These are phyloP conservation scores for Schizosaccharomyces cryophilus DNA, from an alignment of 805 yeast genomes.

Conservation along the genomic window DNA sequence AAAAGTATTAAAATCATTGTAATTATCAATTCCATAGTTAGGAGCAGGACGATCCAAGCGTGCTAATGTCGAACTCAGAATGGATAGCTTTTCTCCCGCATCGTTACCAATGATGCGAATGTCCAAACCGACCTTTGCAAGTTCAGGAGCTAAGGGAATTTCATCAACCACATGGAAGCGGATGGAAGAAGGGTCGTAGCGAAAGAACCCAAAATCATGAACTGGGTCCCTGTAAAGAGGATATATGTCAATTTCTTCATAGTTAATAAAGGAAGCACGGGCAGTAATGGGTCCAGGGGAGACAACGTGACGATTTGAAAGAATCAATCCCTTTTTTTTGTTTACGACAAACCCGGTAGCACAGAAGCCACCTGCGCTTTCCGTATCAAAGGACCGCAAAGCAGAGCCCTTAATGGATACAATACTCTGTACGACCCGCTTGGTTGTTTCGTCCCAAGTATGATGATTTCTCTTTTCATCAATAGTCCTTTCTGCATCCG, in stretches of 20 bases:
- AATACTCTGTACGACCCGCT: constrained; percentile 58
- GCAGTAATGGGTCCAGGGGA: constrained; percentile 55
- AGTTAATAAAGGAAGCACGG: constrained; percentile 19
- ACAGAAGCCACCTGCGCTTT: constrained; percentile 52
- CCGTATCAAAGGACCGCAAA: constrained; percentile 66
- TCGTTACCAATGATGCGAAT: constrained; percentile 90
- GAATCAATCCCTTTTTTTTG: constrained; percentile 49
- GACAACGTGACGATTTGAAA: constrained; percentile 82
- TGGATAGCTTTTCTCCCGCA: constrained; percentile 81
- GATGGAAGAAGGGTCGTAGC: constrained; percentile 45
- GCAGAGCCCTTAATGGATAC: constrained; percentile 76
- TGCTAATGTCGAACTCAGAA: constrained; percentile 58
- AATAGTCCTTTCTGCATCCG: neutral
- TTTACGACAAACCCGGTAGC: constrained; percentile 95
- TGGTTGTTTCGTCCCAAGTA: constrained; percentile 63
- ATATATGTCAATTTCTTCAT: constrained; percentile 68
- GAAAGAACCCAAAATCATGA: constrained; percentile 77
- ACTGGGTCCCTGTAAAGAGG: constrained; percentile 79
- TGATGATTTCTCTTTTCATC: neutral
- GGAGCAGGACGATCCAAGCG: constrained; percentile 86
- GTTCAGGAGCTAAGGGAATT: constrained; percentile 50
- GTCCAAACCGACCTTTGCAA: constrained; percentile 57
- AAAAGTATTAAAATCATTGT: constrained; percentile 81
- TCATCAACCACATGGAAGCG: constrained; percentile 51
- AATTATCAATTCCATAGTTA: constrained; percentile 66